Percentiles rank a stretch among this genome's conserved stretches.
phyloP scores from a whole-genome alignment of 2,329 filamentous ascomycete species.

The Geoglossum cookeanum region DNA sequence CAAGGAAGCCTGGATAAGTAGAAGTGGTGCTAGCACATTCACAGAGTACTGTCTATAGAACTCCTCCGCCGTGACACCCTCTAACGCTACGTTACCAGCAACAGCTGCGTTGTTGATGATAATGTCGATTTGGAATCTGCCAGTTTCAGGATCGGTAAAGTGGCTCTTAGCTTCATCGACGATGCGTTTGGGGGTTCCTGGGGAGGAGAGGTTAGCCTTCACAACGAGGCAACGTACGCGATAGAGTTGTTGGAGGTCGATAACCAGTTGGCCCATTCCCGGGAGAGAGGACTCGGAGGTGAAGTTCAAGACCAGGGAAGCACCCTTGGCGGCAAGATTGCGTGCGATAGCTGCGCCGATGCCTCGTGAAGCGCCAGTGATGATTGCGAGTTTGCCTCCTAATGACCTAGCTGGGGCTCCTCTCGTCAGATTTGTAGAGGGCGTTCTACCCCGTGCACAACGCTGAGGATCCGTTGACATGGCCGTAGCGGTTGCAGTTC shows the following conservation, averaged over 20 bases:
- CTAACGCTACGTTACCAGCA: conserved; percentile 41
- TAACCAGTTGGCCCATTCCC: conserved; percentile 33
- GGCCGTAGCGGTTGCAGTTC: background rate
- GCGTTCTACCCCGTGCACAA: background rate
- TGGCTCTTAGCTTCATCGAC: conserved; percentile 38
- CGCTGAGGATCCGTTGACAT: background rate
- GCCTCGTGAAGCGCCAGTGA: conserved; percentile 68
- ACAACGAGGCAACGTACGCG: conserved; percentile 40
- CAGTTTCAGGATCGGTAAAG: conserved; percentile 34
- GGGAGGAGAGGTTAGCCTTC: conserved; percentile 51
- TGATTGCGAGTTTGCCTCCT: conserved; percentile 57
- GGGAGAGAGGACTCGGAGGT: conserved; percentile 41
- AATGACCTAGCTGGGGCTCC: conserved; percentile 16
- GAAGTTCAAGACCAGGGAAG: conserved; percentile 51
- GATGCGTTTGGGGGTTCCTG: conserved; percentile 39
- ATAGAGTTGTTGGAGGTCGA: conserved; percentile 35
- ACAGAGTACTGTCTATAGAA: conserved; percentile 57
- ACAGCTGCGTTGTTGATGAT: conserved; percentile 74
- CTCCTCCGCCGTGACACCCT: conserved; percentile 42
- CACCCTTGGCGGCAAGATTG: conserved; percentile 55
- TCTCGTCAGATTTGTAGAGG: background rate
- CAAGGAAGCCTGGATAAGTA: conserved; percentile 54
- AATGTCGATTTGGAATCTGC: conserved; percentile 55
- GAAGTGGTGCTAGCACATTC: conserved; percentile 65
- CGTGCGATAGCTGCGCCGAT: conserved; percentile 51